Base-by-base conservation (phyloP, 2,329 filamentous ascomycete species). In the Trichophyton schoenleinii region DNA sequence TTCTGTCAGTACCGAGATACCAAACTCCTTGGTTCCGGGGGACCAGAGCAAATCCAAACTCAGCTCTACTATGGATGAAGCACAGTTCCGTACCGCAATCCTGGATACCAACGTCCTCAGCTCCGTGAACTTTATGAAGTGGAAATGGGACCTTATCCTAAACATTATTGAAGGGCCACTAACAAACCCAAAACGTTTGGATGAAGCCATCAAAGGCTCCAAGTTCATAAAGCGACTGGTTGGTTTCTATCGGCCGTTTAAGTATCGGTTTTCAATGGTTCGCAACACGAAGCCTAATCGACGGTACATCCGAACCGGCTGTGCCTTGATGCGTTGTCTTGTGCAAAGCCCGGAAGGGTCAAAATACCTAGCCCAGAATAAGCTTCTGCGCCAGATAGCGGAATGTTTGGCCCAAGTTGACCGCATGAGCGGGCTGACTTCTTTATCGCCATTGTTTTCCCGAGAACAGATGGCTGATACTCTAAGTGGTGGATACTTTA, bases 381-480 rank as follows among this genome's bases (percentile, higher is more conserved):
- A 99, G 73, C 79, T 97, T 60, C 79, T 99, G 42, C 83, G 92
- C 62, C 95, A 99, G 74, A 87, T 99, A 67, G 92, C 91, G 25
- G 94, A 99, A 74, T 99, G 94, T 69, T 79, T 99, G 44, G 92
- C 94, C 58, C 94, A 99, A 71, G 89, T 95, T 65, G 94, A 97
- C 73, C 88, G 89, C 60, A 89, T 91, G 75, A 85, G 82, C 66
- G 83, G 76, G 0, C 66, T 79, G 3, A 94, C 92, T 1, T 79
- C 78, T 1, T 85, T 89, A 34, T 87, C 86, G 18, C 92, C 94
- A 5, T 84, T 99, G 71, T 99, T 99, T 71, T 92, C 92, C 0
- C 84, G 81, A 55, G 88, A 92, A 63, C 84, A 91, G 49, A 85
- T 99, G 65, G 82, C 85, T 1, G 91, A 95, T 67, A 96, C 90